phyloP scores from a whole-genome alignment of 495 filamentous ascomycete species.

The Aspergillus incahuasiensis region DNA sequence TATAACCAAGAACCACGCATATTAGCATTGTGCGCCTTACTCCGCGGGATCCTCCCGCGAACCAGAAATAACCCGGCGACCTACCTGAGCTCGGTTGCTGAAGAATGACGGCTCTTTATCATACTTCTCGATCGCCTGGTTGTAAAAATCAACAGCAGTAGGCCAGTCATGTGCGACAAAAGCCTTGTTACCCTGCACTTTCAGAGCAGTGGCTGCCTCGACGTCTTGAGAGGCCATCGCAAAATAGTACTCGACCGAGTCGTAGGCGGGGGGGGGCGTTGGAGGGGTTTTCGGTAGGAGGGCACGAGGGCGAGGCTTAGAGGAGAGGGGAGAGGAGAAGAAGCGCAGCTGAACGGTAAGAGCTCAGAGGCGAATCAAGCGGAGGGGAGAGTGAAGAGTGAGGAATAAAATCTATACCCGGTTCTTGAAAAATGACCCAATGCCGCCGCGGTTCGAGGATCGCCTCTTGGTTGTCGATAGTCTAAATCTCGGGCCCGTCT shows the following conservation, averaged over 20 bases:
- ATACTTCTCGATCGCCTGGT: conserved; percentile 82
- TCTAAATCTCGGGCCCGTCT: conserved; percentile 1
- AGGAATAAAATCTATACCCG: not conserved
- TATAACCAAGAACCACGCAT: conserved; percentile 51
- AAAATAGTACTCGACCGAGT: conserved; percentile 11
- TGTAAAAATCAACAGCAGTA: conserved; percentile 78
- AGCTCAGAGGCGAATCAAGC: not conserved
- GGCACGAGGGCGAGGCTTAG: conserved; percentile 30
- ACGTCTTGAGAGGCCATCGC: conserved; percentile 46
- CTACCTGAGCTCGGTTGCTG: conserved; percentile 89
- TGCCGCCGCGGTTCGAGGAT: not conserved
- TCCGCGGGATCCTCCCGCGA: not conserved
- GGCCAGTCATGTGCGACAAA: conserved; percentile 87
- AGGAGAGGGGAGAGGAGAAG: conserved; percentile 9
- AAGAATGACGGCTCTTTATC: conserved; percentile 83
- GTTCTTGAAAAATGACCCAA: not conserved
- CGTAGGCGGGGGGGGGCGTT: conserved; percentile 8
- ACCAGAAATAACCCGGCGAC: conserved; percentile 25
- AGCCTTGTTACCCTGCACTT: conserved; percentile 91
- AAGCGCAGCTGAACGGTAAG: not conserved
- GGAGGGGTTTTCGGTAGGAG: conserved; percentile 21
- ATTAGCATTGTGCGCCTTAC: conserved; percentile 14
- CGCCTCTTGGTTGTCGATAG: not conserved
- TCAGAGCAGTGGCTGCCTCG: conserved; percentile 73
- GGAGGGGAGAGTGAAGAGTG: not conserved